Conservation (phyloP, 768 basidiomycete species). For the Paxillus ammoniavirescens region DNA sequence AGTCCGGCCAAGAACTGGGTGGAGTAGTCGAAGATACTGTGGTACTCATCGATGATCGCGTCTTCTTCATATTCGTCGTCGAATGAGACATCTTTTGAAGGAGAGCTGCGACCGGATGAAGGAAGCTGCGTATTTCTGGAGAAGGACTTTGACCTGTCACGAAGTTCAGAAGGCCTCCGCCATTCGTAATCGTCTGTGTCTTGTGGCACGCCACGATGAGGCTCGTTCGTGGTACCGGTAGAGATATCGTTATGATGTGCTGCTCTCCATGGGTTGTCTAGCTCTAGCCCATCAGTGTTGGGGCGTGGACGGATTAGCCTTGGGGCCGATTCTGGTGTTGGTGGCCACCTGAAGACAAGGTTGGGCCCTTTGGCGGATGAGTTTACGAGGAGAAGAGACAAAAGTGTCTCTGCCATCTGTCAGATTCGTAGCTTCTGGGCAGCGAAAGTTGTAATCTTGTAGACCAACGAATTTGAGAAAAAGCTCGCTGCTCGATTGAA, state of each 20-base stretch:
- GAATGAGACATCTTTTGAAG: constrained; percentile 43
- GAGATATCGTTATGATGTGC: constrained; percentile 48
- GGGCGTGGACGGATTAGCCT: constrained; percentile 74
- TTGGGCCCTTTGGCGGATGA: constrained; percentile 79
- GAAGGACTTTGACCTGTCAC: constrained; percentile 53
- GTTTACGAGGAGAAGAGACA: constrained; percentile 81
- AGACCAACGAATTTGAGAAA: background rate
- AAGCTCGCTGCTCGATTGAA: background rate
- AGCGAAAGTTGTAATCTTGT: background rate
- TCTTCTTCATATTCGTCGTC: constrained; percentile 35
- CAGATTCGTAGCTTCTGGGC: background rate
- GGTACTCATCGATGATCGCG: constrained; percentile 50
- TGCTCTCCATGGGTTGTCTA: constrained; percentile 75
- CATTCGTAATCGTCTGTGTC: constrained; percentile 57
- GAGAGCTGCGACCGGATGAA: constrained; percentile 51
- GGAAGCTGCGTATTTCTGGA: constrained; percentile 43
- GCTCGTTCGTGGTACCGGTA: constrained; percentile 17
- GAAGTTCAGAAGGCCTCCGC: constrained; percentile 50
- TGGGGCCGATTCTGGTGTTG: constrained; percentile 58
- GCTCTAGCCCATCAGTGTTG: constrained; percentile 41
- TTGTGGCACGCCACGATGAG: constrained; percentile 5
- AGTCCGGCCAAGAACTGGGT: constrained; percentile 78
- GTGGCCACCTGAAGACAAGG: constrained; percentile 85
- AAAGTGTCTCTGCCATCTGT: constrained; percentile 71
- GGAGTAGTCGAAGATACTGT: constrained; percentile 75